Base-by-base conservation (phyloP, 2,329 filamentous ascomycete genomes). In the Dactylellina parvicollis region DNA sequence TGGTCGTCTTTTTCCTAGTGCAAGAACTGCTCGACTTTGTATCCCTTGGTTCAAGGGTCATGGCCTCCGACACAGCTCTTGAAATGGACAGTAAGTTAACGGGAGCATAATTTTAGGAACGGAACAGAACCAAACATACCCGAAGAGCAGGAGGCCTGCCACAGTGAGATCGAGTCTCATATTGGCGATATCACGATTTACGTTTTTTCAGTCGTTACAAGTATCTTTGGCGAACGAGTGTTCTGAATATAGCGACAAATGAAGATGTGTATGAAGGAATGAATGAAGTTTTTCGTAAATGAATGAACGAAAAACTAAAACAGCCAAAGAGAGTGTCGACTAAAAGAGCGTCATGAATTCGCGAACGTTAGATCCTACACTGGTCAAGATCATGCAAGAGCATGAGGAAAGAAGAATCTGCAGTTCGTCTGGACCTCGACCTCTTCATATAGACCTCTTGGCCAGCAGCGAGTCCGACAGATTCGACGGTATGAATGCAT, bases 361-460 rank as follows among this genome's bases (percentile, higher is more conserved):
- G 36, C 32, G 12, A 46, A 62, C 50, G 36, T 40, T 47, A 57
- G 56, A 64, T 28, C 57, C 50, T 26, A 16, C 57, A 57, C 36
- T 49, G 47, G 38, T 55, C 46, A 42, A 55, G 30, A 70, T 42
- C 49, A 40, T 56, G 38, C 36, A 47, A 70, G 38, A 55, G 56
- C 40, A 56, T 70, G 38, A 61, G 46, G 52, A 50, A 55, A 32
- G 32, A 49, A 56, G 30, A 30, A 59, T 22, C 24, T 32, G 22
- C 38, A 56, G 12, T 66, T 55, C 28, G 44, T 22, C 40, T 34
- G 50, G 36, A 30, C 16, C 54, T 24, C 42, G 20, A 20, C 20
- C 24, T 47, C 65, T 62, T 70, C 65, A 70, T 70, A 70, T 70
- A 70, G 30, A 56, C 65, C 22, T 60, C 65, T 69, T 55, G 36